Evolutionary conservation across 2,329 filamentous ascomycete species (phyloP).

Genomic region (Claviceps pusilla): DNA sequence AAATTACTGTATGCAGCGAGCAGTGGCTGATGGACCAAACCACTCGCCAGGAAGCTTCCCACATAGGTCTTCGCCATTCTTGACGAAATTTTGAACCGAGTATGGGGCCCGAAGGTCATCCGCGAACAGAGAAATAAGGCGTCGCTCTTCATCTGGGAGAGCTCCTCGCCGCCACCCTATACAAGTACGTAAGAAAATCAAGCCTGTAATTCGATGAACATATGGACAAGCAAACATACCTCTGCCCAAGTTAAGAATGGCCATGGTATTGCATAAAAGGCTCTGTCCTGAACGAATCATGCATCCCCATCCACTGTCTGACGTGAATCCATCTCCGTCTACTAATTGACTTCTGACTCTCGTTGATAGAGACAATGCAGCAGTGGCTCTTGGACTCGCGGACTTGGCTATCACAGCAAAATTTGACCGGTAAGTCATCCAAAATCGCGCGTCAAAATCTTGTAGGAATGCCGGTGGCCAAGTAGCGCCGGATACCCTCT

Average conservation of each 20-base stretch:
- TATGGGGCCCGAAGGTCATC: constrained; percentile 78
- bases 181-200: constrained; percentile 2
- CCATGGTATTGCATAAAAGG: constrained; percentile 72
- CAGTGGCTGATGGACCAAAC: constrained; percentile 96
- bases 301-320: constrained; percentile 93
- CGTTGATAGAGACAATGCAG: constrained; percentile 67
- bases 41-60: constrained; percentile 93
- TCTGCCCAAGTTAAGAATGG: constrained; percentile 60
- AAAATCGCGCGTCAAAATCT: constrained; percentile 84
- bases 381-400: constrained; percentile 52
- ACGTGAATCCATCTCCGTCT: constrained; percentile 71
- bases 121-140: constrained; percentile 67
- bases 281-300: constrained; percentile 97
- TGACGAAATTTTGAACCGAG: constrained; percentile 88
- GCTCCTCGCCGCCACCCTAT: constrained; percentile 60
- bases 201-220: background rate
- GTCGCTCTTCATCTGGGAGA: constrained; percentile 44
- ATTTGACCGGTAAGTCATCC: constrained; percentile 89
- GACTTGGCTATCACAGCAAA: constrained; percentile 74
- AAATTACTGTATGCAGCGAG: constrained; percentile 78
- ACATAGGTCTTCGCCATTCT: constrained; percentile 71
- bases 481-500: constrained; percentile 37
- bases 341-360: constrained; percentile 66
- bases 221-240: constrained; percentile 32
- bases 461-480: constrained; percentile 81